Percentiles rank a stretch among this genome's conserved stretches.
phyloP scores from a whole-genome alignment of 2,329 filamentous ascomycete species.

The Pseudogymnoascus sp. region DNA sequence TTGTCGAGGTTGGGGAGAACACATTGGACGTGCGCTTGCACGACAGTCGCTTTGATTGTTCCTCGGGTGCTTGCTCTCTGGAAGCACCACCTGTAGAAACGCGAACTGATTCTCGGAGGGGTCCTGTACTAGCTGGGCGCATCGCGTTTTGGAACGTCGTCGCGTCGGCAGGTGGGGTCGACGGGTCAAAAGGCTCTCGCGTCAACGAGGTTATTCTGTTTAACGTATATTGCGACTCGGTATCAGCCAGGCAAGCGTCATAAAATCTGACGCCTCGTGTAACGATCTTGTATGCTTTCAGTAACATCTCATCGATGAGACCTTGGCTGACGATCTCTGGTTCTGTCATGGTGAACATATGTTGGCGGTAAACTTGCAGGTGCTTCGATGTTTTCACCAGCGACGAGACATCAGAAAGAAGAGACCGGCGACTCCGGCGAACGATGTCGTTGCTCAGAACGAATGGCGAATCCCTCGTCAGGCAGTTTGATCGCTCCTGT shows the following conservation, averaged over 20 bases:
- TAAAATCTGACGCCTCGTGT: slow-evolving; percentile 83
- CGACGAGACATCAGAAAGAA: slow-evolving; percentile 81
- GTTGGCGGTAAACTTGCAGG: slow-evolving; percentile 52
- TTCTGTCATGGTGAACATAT: slow-evolving; percentile 41
- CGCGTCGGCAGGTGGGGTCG: slow-evolving; percentile 55
- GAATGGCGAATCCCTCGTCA: slow-evolving; percentile 70
- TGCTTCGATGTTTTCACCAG: slow-evolving; percentile 84
- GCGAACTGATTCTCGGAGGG: slow-evolving; percentile 24
- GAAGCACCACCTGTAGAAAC: slow-evolving; percentile 24
- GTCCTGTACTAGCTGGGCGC: slow-evolving; percentile 30
- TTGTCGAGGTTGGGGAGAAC: slow-evolving; percentile 16
- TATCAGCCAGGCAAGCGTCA: slow-evolving; percentile 69
- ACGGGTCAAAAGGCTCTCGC: slow-evolving; percentile 51
- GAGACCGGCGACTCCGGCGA: slow-evolving; percentile 72
- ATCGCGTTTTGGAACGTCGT: slow-evolving; percentile 41
- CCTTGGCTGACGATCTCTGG: slow-evolving; percentile 55
- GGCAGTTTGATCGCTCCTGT: slow-evolving; percentile 79
- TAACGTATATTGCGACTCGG: slow-evolving; percentile 39
- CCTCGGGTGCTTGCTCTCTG: slow-evolving; percentile 18
- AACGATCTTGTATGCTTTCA: slow-evolving; percentile 92
- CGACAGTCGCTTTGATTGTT: slow-evolving; percentile 24
- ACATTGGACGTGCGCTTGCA: slow-evolving; percentile 22
- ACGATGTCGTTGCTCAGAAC: slow-evolving; percentile 70
- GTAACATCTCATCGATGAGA: slow-evolving; percentile 83
- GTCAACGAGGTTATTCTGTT: slow-evolving; percentile 55